Conservation (phyloP, 345 rosid species). For the Citrus medica region DNA sequence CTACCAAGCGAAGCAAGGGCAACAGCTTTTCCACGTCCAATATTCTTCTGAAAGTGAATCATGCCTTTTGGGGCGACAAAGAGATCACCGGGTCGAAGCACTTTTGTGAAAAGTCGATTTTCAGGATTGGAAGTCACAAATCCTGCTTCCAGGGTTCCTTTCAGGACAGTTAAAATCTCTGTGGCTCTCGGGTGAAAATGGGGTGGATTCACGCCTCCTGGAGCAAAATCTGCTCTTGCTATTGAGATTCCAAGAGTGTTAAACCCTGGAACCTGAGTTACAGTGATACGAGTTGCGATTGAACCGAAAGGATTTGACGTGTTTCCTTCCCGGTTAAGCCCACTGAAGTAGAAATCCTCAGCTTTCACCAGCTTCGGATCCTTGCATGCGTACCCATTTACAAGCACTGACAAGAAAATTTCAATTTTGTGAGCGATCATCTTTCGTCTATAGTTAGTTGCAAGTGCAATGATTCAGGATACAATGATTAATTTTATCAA, state of each 20-base stretch:
- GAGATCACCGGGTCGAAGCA: constrained; percentile 3
- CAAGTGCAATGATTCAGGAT: neutral
- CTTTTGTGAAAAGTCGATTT: neutral
- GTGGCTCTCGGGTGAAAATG: constrained; percentile 18
- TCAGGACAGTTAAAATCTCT: constrained; percentile 11
- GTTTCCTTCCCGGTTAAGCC: neutral
- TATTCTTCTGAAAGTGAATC: constrained; percentile 2
- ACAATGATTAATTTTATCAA: no score
- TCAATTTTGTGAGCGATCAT: no score
- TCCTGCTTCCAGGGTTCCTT: constrained; percentile 11
- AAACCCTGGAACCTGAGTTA: constrained; percentile 11
- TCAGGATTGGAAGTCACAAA: constrained; percentile 18
- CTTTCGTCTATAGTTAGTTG: neutral
- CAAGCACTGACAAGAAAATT: neutral
- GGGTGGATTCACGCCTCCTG: constrained; percentile 15
- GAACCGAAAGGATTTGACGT: constrained; percentile 10
- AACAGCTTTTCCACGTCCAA: neutral
- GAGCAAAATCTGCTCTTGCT: constrained; percentile 14
- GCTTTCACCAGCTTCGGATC: neutral
- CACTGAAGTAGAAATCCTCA: constrained; percentile 8
- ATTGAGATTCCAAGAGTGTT: constrained; percentile 22
- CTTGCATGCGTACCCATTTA: constrained; percentile 15
- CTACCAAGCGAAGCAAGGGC: constrained; percentile 1
- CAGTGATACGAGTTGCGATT: neutral
- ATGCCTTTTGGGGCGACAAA: constrained; percentile 7